These are phyloP conservation scores for Leucosporidium scottii DNA, from an alignment of 768 basidiomycete species.

Conservation along the genomic window DNA sequence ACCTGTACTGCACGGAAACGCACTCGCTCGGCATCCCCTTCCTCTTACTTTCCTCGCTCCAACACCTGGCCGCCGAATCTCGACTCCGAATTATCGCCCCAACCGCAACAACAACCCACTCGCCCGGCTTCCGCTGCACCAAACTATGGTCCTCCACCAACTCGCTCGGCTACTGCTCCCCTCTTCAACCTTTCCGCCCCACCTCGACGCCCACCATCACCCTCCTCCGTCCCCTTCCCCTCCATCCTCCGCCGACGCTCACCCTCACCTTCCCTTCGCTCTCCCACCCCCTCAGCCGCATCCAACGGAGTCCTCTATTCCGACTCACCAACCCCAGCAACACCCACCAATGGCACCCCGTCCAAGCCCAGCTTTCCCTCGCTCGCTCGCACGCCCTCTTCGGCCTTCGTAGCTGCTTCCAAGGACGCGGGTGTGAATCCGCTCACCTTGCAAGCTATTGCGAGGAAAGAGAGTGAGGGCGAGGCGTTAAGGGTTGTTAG, in stretches of 20 bases:
- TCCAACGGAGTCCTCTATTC: not conserved
- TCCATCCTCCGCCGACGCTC: not conserved
- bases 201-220: not conserved
- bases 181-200: not conserved
- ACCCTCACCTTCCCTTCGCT: not conserved
- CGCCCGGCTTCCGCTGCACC: not conserved
- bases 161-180: not conserved
- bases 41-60: not conserved
- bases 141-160: not conserved
- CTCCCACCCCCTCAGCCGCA: not conserved
- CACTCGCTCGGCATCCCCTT: conserved; percentile 2
- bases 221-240: not conserved
- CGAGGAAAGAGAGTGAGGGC: conserved; percentile 12
- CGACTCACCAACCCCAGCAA: not conserved
- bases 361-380: conserved; percentile 1
- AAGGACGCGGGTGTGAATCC: conserved; percentile 10
- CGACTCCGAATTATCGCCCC: too few relatives aligned
- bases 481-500: conserved; percentile 23
- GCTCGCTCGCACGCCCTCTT: conserved; percentile 2
- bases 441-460: conserved; percentile 20
- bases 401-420: conserved; percentile 19
- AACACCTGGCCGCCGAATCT: not conserved
- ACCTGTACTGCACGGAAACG: not conserved
- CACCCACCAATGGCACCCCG: not conserved
- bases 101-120: not conserved